Evolutionary conservation across 768 basidiomycete genomes (phyloP).

Genomic region (Mycena galericulata): DNA sequence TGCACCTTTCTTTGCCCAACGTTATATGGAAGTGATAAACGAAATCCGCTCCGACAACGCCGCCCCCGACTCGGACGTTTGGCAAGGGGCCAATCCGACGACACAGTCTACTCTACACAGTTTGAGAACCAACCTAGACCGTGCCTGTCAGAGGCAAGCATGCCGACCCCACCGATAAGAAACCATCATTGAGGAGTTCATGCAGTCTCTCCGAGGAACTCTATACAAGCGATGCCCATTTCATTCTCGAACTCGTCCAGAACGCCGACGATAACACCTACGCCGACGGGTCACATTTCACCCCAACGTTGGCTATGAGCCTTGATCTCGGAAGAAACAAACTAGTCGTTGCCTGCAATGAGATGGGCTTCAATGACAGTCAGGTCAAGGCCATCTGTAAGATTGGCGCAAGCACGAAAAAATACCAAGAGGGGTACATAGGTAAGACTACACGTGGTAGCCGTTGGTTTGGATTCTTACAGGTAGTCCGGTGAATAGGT

Average conservation of each 20-base stretch:
- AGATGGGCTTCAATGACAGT: background rate
- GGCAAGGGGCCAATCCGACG: background rate
- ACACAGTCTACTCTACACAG: background rate
- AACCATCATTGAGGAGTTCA: background rate
- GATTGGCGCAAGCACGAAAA: slow-evolving; percentile 16
- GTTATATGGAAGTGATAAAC: background rate
- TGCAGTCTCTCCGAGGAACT: slow-evolving; percentile 7
- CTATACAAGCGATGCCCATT: slow-evolving; percentile 9
- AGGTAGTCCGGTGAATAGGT: too few species aligned
- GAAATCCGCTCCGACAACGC: slow-evolving; percentile 11
- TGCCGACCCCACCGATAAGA: background rate
- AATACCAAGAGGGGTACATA: slow-evolving; percentile 4
- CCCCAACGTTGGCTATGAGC: background rate
- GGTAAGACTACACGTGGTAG: background rate
- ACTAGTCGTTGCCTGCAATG: slow-evolving; percentile 7
- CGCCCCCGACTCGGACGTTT: background rate
- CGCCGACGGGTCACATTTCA: background rate
- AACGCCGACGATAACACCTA: slow-evolving; percentile 16
- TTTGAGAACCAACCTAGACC: background rate
- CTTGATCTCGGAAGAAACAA: background rate
- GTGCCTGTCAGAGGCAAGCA: slow-evolving; percentile 3
- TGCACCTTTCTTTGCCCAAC: background rate
- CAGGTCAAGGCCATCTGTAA: slow-evolving; percentile 14
- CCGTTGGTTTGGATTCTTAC: too few species aligned
- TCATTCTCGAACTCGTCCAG: slow-evolving; percentile 10